Evolutionary conservation across 2,329 filamentous ascomycete species (phyloP), one percentile per base, ranked within the genome.

Genomic region (Coniochaeta prunicola): DNA sequence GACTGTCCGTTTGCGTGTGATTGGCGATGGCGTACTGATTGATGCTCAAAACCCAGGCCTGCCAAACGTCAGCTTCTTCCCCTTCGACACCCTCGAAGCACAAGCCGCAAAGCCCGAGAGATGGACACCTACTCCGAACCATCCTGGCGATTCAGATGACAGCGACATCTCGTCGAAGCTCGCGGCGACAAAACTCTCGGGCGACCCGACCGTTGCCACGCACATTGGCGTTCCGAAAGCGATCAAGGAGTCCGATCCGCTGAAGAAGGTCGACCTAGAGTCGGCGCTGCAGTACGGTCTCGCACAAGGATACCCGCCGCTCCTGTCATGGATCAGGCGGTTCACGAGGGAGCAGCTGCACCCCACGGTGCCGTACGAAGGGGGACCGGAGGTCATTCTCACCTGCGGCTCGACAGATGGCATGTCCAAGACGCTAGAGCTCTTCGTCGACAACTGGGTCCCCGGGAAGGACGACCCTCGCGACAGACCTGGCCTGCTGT

Each of bases 41-140:
- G 30, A 19, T 13, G 3, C 33, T 60, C 50, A 33, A 53, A 17
- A 19, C 30, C 5, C 19, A 92, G 90, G 91, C 61, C 82, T 96
- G 24, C 92, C 92, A 17, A 88, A 94, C 72, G 79, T 87, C 40
- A 82, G 82, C 59, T 91, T 91, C 75, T 97, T 97, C 69, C 92
- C 92, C 9, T 96, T 89, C 73, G 92, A 97, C 67, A 94, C 91
- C 0, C 84, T 97, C 62, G 91, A 96, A 73, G 90, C 92, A 42
- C 86, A 88, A 64, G 84, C 88, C 61, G 90, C 91, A 33, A 82
- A 84, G 62, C 87, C 91, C 8, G 78, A 88, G 63, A 84, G 92
- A 71, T 94, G 89, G 80, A 80, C 82, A 34, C 88, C 88, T 1
- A 86, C 87, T 12, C 82, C 85, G 38, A 89, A 88, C 69, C 76